Evolutionary conservation across 495 filamentous ascomycete species (phyloP).

Genomic region (Tuber borchii): DNA sequence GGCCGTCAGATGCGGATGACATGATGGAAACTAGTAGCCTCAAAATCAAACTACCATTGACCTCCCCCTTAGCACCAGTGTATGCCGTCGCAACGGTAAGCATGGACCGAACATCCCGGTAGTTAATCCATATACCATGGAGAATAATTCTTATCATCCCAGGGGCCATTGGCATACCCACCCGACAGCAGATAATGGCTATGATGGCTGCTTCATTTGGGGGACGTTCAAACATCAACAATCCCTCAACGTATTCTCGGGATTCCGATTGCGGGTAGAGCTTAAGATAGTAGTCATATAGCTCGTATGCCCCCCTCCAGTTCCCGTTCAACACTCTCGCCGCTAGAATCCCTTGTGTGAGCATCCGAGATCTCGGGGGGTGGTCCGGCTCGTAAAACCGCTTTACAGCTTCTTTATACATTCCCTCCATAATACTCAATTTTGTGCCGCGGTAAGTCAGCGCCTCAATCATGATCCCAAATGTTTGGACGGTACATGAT

Average conservation of each 20-base stretch:
- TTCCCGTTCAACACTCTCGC: constrained; percentile 1
- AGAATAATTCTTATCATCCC: neutral
- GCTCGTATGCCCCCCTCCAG: neutral
- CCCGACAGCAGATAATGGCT: neutral
- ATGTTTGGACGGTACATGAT: neutral
- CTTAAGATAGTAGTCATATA: neutral
- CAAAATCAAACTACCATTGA: neutral
- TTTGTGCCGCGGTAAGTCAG: neutral
- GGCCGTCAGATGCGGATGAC: neutral
- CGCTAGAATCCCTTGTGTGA: neutral
- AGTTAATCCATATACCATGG: neutral
- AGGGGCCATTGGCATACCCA: neutral
- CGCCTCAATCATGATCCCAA: constrained; percentile 2
- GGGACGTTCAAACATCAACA: neutral
- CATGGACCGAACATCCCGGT: neutral
- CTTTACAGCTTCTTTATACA: neutral
- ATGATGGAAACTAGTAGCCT: neutral
- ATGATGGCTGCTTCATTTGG: neutral
- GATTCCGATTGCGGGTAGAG: neutral
- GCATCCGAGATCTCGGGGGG: neutral
- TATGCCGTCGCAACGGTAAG: neutral
- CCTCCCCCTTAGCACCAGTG: neutral
- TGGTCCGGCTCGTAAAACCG: neutral
- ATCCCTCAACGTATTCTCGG: neutral
- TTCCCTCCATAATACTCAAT: neutral